These are phyloP conservation scores for Kazachstania taianensis DNA, from an alignment of 805 yeast genomes.

Conservation along the genomic window DNA sequence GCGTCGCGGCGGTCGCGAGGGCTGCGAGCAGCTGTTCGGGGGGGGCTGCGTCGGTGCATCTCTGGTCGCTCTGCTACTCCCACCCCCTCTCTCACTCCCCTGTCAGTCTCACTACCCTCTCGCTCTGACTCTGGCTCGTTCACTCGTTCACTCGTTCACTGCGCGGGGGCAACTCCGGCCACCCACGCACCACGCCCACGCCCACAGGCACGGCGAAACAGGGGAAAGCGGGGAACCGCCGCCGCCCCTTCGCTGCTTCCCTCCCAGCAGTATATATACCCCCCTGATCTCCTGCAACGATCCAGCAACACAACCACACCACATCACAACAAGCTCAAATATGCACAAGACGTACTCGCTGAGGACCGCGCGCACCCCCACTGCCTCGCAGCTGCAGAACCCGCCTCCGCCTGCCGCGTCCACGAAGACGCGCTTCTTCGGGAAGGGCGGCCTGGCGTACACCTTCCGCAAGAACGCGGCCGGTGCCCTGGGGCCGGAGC, in stretches of 20 bases:
- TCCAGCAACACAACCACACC: not conserved
- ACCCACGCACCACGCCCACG: not conserved
- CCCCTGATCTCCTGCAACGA: not conserved
- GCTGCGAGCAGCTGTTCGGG: too few relatives aligned
- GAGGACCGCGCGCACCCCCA: constrained; percentile 92
- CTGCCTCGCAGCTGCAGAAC: constrained; percentile 86
- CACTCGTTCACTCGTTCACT: too few relatives aligned
- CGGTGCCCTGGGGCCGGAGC: constrained; percentile 72
- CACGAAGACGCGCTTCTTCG: constrained; percentile 76
- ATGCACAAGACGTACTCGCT: constrained; percentile 99
- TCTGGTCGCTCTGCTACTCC: too few relatives aligned
- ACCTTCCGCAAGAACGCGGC: constrained; percentile 61
- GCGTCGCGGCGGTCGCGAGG: too few relatives aligned
- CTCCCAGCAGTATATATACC: constrained; percentile 1
- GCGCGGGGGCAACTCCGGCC: too few relatives aligned
- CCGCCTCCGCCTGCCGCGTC: constrained; percentile 95
- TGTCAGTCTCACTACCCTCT: not conserved
- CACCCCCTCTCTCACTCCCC: too few relatives aligned
- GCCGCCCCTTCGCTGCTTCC: not conserved
- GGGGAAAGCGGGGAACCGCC: not conserved
- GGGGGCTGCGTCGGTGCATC: too few relatives aligned
- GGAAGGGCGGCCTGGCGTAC: constrained; percentile 54
- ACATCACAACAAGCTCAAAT: not conserved
- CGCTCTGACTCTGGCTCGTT: not conserved
- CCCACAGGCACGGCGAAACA: not conserved